Evolutionary conservation across 139 green algal genomes (phyloP), one percentile per base, ranked within the genome.

Genomic region (Coelastrella sp.): DNA sequence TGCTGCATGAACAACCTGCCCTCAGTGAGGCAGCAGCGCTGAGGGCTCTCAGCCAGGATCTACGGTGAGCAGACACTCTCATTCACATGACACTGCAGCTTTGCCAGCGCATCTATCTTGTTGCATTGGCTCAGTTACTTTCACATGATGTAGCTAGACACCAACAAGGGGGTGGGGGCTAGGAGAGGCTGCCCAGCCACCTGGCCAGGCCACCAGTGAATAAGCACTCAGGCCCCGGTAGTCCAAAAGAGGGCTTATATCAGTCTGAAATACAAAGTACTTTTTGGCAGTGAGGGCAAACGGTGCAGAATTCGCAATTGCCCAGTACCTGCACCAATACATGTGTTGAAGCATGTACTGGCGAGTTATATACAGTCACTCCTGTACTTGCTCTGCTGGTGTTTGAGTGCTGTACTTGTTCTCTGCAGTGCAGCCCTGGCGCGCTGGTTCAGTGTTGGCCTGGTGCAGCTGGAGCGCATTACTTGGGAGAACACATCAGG

Each of bases 371-470:
- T 47, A 47, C 1, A 47, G 8, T 47, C 19, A 23, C 16, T 77
- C 71, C 16, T 77, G 71, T 8, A 10, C 6, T 22, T 77, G 71
- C 16, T 77, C 8, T 77, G 71, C 16, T 77, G 71, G 23, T 58
- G 19, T 23, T 10, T 77, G 71, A 23, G 71, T 23, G 71, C 3
- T 77, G 19, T 47, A 47, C 32, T 47, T 47, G 32, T 47, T 47
- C 61, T 47, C 64, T 64, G 90, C 89, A 95, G 94, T 76, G 80
- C 90, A 68, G 81, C 85, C 20, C 90, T 98, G 83, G 92, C 93
- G 0, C 92, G 91, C 14, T 98, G 95, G 96, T 98, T 98, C 91
- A 94, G 88, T 77, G 91, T 95, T 16, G 96, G 94, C 22, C 89
- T 97, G 89, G 93, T 98, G 84, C 83, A 95, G 58, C 92, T 98